phyloP scores from a whole-genome alignment of 352 stramenopile species.

The Phytophthora ramorum region DNA sequence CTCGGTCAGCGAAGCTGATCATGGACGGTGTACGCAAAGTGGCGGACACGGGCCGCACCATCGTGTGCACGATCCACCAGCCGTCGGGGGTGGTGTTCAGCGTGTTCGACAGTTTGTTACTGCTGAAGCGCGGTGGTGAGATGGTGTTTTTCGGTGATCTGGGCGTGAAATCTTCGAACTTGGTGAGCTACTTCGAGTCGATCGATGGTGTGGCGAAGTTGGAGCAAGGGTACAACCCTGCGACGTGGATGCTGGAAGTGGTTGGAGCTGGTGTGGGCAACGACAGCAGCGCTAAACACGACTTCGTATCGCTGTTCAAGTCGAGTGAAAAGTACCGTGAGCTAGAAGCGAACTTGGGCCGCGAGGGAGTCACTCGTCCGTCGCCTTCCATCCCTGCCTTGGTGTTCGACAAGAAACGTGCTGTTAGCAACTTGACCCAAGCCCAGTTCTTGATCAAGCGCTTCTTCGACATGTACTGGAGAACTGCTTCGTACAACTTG shows the following conservation, averaged over 20 bases:
- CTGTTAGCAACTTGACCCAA: slow-evolving; percentile 15
- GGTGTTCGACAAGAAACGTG: slow-evolving; percentile 29
- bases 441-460: slow-evolving; percentile 51
- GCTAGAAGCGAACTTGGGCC: slow-evolving; percentile 3
- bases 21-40: slow-evolving; percentile 83
- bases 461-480: slow-evolving; percentile 76
- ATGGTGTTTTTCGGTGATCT: slow-evolving; percentile 69
- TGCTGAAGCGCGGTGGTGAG: slow-evolving; percentile 63
- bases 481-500: slow-evolving; percentile 79
- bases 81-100: slow-evolving; percentile 45
- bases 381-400: slow-evolving; percentile 3
- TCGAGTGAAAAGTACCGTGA: slow-evolving; percentile 7
- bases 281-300: neutral
- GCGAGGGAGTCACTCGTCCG: slow-evolving; percentile 13
- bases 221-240: slow-evolving; percentile 74
- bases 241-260: slow-evolving; percentile 86
- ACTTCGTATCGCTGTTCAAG: slow-evolving; percentile 22
- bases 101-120: slow-evolving; percentile 79
- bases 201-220: slow-evolving; percentile 54
- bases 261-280: slow-evolving; percentile 60
- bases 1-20: slow-evolving; percentile 75
- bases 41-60: slow-evolving; percentile 54
- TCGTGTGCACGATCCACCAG: slow-evolving; percentile 92
- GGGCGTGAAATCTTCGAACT: slow-evolving; percentile 35
- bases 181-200: slow-evolving; percentile 58